Base-by-base conservation (phyloP, 345 rosid genomes). In the Brassica napus region DNA sequence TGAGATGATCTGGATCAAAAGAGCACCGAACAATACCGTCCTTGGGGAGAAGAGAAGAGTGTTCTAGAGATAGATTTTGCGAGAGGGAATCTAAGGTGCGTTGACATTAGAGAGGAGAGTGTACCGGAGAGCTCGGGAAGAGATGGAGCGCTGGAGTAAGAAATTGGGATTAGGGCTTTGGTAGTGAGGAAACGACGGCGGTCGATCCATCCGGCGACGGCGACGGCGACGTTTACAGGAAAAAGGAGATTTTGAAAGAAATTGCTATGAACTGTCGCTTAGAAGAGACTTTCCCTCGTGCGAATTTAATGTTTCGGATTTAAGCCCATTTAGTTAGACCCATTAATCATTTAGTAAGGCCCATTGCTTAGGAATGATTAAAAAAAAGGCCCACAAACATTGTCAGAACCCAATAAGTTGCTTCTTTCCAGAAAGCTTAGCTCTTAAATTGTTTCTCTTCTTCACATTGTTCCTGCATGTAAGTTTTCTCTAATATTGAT, bases 1-100 rank as follows among this genome's bases (percentile, higher is more conserved):
- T 74, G 65, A 84, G 88, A 73, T 92, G 97, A 82, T 88, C 85
- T 1, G 83, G 84, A 63, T 87, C 88, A 81, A 35, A 81, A 32
- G 87, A 88, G 82, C 97, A 93, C 35, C 89, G 71, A 74, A 86
- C 75, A 10, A 79, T 75, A 24, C 71, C 65, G 57, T 83, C 62
- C 6, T 83, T 77, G 10, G 8, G 71, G 44, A 70, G 87, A 72
- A 65, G 75, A 47, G 66, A 73, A 62, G 80, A 58, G 74, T 79
- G 71, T 37, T 72, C 74, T 72, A 84, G 59, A 79, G 87, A 72
- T 73, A 81, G 82, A 14, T 44, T 77, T 55, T 82, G 10, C 34
- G 84, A 73, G 63, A 82, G 71, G 28, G 85, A 84, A 49, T 68
- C 71, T 65, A 85, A 74, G 67, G 87, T 83, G 52, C 75, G 77